phyloP scores from a whole-genome alignment of 176 grass and related monocot genomes.

The Oryza glumipatula region DNA sequence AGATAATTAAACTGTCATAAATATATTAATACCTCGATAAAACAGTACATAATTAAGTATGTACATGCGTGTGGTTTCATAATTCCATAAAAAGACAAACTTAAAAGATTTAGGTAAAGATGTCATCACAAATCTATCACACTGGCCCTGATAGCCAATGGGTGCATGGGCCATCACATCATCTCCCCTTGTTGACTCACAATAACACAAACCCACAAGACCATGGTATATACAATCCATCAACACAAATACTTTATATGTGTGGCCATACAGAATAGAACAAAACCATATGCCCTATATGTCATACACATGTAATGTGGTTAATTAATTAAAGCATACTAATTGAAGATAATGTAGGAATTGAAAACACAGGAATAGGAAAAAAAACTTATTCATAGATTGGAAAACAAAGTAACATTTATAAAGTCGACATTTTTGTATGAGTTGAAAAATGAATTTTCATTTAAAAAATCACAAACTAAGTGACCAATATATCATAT shows the following conservation, averaged over 20 bases:
- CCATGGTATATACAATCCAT: constrained; percentile 21
- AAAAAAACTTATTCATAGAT: no score
- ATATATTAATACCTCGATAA: no score
- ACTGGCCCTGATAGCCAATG: background rate
- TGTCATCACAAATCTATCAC: background rate
- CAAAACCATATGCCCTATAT: background rate
- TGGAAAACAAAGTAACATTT: background rate
- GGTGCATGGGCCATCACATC: constrained; percentile 20
- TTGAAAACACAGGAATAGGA: background rate
- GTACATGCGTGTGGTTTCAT: background rate
- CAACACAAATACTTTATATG: background rate
- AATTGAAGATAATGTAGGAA: background rate
- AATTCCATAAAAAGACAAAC: background rate
- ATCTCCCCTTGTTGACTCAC: constrained; percentile 46
- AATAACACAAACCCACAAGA: constrained; percentile 31
- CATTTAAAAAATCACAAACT: no score
- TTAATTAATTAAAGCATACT: background rate
- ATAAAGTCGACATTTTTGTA: background rate
- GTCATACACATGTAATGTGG: background rate
- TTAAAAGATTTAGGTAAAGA: background rate
- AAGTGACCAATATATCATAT: no score
- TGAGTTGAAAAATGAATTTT: background rate
- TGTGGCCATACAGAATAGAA: background rate
- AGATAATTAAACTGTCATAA: no score
- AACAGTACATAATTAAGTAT: no score